Conservation (phyloP, 208 protist species). For the Kentomonas sorsogonicus region DNA sequence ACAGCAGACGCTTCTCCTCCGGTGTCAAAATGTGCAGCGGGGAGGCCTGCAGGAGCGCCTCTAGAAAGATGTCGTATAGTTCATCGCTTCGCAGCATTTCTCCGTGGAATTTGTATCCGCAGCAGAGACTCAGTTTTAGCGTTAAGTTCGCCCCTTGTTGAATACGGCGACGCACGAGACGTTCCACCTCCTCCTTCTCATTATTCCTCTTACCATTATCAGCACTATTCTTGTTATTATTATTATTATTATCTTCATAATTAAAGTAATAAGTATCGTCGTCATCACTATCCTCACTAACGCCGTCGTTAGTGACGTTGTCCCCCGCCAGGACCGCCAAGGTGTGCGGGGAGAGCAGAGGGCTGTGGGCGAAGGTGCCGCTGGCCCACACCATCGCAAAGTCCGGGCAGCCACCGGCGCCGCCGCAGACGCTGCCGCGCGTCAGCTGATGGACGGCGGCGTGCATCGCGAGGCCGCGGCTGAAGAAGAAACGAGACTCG, state of each 20-base stretch:
- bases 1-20: slow-evolving; percentile 56
- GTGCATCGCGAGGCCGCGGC: not conserved
- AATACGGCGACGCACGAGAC: not conserved
- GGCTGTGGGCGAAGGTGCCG: slow-evolving; percentile 50
- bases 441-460: slow-evolving; percentile 8
- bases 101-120: slow-evolving; percentile 71
- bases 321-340: slow-evolving; percentile 31
- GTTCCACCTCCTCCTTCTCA: no score
- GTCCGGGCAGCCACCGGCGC: slow-evolving; percentile 55
- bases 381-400: slow-evolving; percentile 80
- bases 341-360: slow-evolving; percentile 59
- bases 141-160: no score
- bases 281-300: no score
- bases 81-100: slow-evolving; percentile 39
- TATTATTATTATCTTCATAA: no score
- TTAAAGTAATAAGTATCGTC: no score
- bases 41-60: slow-evolving; percentile 65
- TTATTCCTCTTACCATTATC: no score
- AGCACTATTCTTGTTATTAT: no score
- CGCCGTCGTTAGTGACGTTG: not conserved
- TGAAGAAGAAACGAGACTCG: not conserved
- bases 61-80: slow-evolving; percentile 68
- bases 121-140: slow-evolving; percentile 78
- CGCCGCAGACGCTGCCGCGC: slow-evolving; percentile 25
- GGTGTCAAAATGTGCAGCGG: slow-evolving; percentile 65